Evolutionary conservation across 768 basidiomycete genomes (phyloP).

Genomic region (Lactarius hengduanensis): DNA sequence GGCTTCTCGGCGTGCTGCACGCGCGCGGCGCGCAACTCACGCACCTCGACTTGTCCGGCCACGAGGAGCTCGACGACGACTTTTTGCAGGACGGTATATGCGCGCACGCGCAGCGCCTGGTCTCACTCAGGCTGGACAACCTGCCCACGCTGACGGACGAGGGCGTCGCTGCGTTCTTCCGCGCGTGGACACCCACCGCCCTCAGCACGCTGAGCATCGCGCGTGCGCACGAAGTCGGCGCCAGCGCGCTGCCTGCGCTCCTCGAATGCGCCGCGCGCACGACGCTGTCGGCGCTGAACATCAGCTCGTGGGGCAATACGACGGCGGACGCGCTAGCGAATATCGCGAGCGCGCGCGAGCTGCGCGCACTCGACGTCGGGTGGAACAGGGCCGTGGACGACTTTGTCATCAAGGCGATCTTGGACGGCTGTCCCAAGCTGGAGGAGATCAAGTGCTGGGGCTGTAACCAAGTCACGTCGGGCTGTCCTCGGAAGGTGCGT

Average conservation of each 20-base stretch:
- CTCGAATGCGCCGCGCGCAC: slow-evolving; percentile 69
- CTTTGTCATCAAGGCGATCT: slow-evolving; percentile 69
- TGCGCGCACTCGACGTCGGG: slow-evolving; percentile 72
- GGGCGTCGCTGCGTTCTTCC: slow-evolving; percentile 70
- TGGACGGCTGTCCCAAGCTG: slow-evolving; percentile 47
- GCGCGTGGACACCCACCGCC: slow-evolving; percentile 41
- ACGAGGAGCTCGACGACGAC: slow-evolving; percentile 56
- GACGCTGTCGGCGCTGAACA: slow-evolving; percentile 55
- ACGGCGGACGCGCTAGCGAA: slow-evolving; percentile 47
- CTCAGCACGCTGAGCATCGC: slow-evolving; percentile 39
- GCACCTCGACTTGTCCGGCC: slow-evolving; percentile 69
- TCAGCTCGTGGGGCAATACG: slow-evolving; percentile 76
- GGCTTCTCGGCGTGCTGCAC: slow-evolving; percentile 54
- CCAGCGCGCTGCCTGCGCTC: slow-evolving; percentile 44
- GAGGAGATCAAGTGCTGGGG: slow-evolving; percentile 53
- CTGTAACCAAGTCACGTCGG: slow-evolving; percentile 48
- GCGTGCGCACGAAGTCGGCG: slow-evolving; percentile 22
- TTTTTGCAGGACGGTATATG: slow-evolving; percentile 63
- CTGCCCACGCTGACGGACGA: slow-evolving; percentile 64
- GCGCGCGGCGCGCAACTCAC: slow-evolving; percentile 54
- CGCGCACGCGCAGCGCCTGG: slow-evolving; percentile 46
- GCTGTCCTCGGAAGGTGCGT: slow-evolving; percentile 50
- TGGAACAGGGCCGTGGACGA: slow-evolving; percentile 86
- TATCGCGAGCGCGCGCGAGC: slow-evolving; percentile 37
- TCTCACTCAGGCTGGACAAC: slow-evolving; percentile 53